phyloP scores from a whole-genome alignment of 2,329 filamentous ascomycete species.

The Colletotrichum incanum region DNA sequence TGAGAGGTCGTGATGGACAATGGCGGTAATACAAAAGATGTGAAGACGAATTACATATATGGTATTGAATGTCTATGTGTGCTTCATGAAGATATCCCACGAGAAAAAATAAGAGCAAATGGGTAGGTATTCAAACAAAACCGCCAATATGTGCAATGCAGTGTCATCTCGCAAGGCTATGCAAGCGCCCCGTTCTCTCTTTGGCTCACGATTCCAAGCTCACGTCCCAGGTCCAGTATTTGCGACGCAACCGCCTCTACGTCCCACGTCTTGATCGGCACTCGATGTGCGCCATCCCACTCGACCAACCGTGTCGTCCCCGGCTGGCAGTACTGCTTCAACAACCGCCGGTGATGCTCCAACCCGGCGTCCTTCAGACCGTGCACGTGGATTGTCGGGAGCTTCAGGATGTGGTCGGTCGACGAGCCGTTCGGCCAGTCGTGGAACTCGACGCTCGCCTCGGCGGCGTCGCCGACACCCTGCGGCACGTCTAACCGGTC shows the following conservation, averaged over 20 bases:
- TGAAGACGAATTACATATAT: not conserved
- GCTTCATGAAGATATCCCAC: not conserved
- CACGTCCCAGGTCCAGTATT: conserved; percentile 66
- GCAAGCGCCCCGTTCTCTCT: conserved; percentile 1
- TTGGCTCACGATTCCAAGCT: conserved; percentile 44
- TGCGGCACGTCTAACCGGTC: conserved; percentile 45
- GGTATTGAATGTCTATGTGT: conserved; percentile 30
- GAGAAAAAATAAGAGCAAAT: not conserved
- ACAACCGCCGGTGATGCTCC: conserved; percentile 69
- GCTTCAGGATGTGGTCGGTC: conserved; percentile 62
- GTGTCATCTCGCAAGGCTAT: conserved; percentile 15
- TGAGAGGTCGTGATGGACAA: conserved; percentile 39
- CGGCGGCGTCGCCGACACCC: conserved; percentile 47
- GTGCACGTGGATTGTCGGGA: conserved; percentile 80
- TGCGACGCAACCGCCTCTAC: conserved; percentile 70
- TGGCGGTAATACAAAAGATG: not conserved
- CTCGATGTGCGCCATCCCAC: conserved; percentile 81
- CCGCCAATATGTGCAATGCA: conserved; percentile 11
- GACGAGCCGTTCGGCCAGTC: conserved; percentile 60
- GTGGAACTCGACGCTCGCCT: conserved; percentile 55
- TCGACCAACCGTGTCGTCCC: conserved; percentile 72
- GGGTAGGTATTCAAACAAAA: conserved; percentile 18
- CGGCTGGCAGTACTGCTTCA: conserved; percentile 72
- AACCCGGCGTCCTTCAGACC: conserved; percentile 74
- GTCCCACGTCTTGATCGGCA: conserved; percentile 79